Base-by-base conservation (phyloP, 2,329 filamentous ascomycete genomes). In the Arthrobotrys conoides region DNA sequence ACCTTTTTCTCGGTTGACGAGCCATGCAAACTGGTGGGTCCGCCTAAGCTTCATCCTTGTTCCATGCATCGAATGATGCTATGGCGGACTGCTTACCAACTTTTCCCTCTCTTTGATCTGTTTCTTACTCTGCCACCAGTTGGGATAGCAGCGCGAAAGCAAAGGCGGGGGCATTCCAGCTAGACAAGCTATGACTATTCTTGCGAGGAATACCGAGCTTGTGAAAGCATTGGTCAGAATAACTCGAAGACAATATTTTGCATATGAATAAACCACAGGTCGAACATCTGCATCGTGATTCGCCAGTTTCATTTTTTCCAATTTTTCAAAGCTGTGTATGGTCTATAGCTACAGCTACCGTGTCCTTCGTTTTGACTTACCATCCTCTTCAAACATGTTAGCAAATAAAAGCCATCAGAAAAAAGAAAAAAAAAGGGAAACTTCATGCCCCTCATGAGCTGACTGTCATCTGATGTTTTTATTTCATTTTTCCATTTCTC, bases 391-490 rank as follows among this genome's bases (percentile, higher is more conserved):
- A 6, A 30, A 30, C 6, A n/a, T n/a, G n/a, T n/a, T 46, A 5
- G 20, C 9, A 44, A 16, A 22, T 66, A 20, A 46, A n/a, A 49
- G 24, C 18, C 33, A 53, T 27, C 46, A 38, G 27, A 30, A 3
- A 30, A 30, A 6, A 30, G 6, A 30, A 3, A 30, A 30, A 49
- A 36, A 46, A 5, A 16, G 38, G 10, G 44, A 46, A 20, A 46
- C 5, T 75, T 46, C 27, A 20, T 48, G 24, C 16, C 18, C 55
- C 36, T 24, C 20, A 38, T 51, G 51, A 68, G 38, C 61, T 53
- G 46, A 77, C 53, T 71, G 53, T 77, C 75, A 78, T 78, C 68
- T 78, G 75, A 78, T 78, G 61, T 72, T 78, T 78, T n/a, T n/a
- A n/a, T n/a, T n/a, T n/a, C n/a, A n/a, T n/a, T n/a, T n/a, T n/a